These are phyloP conservation scores for Solanum tarapatanum DNA, from an alignment of 257 asterid genomes.

Conservation along the genomic window DNA sequence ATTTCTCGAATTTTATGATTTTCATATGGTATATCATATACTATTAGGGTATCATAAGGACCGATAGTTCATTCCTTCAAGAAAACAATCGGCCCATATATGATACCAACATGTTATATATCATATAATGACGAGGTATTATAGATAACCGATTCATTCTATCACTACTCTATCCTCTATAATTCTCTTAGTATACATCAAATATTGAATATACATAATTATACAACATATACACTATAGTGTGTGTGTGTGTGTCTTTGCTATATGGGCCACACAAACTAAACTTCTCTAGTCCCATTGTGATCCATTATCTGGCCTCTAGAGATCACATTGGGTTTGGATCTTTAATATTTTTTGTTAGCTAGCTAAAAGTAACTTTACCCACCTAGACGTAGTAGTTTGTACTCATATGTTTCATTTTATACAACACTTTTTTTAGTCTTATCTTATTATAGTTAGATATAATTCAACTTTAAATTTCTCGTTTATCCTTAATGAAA, in stretches of 20 bases:
- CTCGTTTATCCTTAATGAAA: too few relatives aligned
- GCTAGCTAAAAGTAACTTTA: neutral
- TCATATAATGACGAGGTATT: neutral
- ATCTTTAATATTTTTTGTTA: neutral
- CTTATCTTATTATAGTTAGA: neutral
- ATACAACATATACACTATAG: neutral
- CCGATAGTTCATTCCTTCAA: neutral
- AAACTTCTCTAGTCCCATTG: neutral
- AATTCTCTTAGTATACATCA: neutral
- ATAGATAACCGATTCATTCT: too few relatives aligned
- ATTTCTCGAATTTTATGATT: neutral
- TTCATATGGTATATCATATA: neutral
- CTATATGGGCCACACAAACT: neutral
- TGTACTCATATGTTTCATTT: too few relatives aligned
- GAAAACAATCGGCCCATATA: too few relatives aligned
- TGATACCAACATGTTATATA: neutral
- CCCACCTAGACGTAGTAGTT: neutral
- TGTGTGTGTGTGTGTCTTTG: neutral
- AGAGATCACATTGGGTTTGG: neutral
- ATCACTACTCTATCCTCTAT: neutral
- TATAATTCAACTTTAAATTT: too few relatives aligned
- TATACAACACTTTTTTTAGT: neutral
- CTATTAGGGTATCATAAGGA: neutral
- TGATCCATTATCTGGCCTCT: neutral
- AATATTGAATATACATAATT: too few relatives aligned